phyloP scores from a whole-genome alignment of 2,329 filamentous ascomycete genomes.

The Monascus ruber region DNA sequence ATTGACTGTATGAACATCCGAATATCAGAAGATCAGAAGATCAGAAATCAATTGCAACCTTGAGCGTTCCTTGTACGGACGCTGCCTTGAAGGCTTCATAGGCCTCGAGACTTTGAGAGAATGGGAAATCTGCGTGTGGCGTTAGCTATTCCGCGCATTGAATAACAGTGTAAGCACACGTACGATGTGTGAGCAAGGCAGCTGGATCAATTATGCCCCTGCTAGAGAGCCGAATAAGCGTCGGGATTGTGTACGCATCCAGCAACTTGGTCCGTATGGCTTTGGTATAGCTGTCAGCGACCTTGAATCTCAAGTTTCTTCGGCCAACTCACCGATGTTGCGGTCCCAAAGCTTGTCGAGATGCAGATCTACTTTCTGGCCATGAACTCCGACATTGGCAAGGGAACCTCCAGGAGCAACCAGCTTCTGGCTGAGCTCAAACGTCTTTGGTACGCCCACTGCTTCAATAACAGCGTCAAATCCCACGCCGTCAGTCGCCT shows the following conservation, averaged over 20 bases:
- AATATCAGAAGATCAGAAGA: not conserved
- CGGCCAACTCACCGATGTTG: slow-evolving; percentile 30
- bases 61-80: not conserved
- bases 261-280: slow-evolving; percentile 39
- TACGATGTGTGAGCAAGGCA: slow-evolving; percentile 37
- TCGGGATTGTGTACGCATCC: slow-evolving; percentile 38
- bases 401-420: slow-evolving; percentile 44
- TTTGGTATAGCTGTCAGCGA: too few species aligned
- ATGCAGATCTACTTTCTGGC: slow-evolving; percentile 40
- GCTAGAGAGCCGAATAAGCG: slow-evolving; percentile 37
- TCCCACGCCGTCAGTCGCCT: slow-evolving; percentile 40
- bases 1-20: too few species aligned
- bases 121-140: not conserved
- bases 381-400: slow-evolving; percentile 50
- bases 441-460: slow-evolving; percentile 44
- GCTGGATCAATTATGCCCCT: slow-evolving; percentile 32
- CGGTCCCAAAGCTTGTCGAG: slow-evolving; percentile 45
- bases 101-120: not conserved
- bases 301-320: too few species aligned
- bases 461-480: slow-evolving; percentile 50
- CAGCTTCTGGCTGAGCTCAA: slow-evolving; percentile 43
- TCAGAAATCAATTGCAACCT: not conserved
- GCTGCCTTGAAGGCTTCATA: not conserved
- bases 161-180: slow-evolving; percentile 4
- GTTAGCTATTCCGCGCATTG: not conserved